Evolutionary conservation across 345 rosid genomes (phyloP).

Genomic region (Salix arbutifolia): DNA sequence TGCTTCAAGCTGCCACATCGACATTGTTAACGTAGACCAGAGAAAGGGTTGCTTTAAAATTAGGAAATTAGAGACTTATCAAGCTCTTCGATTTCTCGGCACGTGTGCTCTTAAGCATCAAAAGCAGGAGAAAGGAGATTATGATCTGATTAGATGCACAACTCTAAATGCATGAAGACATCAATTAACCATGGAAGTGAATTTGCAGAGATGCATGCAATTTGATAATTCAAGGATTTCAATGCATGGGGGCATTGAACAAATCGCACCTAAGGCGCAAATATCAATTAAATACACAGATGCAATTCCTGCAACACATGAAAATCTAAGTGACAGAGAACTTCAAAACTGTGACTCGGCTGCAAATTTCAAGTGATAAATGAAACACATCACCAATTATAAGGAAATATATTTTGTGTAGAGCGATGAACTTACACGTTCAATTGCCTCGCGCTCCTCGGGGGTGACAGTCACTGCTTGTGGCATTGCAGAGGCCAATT

Average conservation of each 20-base stretch:
- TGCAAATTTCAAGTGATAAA: background rate
- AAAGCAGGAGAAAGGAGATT: background rate
- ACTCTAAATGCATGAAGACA: background rate
- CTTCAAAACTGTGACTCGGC: background rate
- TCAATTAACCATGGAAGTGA: background rate
- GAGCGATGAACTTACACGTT: constrained; percentile 43
- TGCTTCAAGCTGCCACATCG: constrained; percentile 58
- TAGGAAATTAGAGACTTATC: background rate
- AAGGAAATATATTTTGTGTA: background rate
- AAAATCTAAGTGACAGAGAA: background rate
- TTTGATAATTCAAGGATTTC: background rate
- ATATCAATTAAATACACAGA: background rate
- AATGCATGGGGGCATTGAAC: background rate
- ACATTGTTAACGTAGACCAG: background rate
- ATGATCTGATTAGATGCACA: background rate
- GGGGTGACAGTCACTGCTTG: constrained; percentile 79
- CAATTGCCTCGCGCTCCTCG: constrained; percentile 90
- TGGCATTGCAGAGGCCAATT: constrained; percentile 69
- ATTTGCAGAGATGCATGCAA: background rate
- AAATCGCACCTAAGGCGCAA: background rate
- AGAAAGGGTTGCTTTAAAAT: background rate
- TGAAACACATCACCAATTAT: background rate
- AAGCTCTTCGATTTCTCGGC: background rate
- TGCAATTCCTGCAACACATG: background rate
- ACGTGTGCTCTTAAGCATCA: background rate